Evolutionary conservation across 2,329 filamentous ascomycete genomes (phyloP), one percentile per base, ranked within the genome.

Genomic region (Colletotrichum karsti): DNA sequence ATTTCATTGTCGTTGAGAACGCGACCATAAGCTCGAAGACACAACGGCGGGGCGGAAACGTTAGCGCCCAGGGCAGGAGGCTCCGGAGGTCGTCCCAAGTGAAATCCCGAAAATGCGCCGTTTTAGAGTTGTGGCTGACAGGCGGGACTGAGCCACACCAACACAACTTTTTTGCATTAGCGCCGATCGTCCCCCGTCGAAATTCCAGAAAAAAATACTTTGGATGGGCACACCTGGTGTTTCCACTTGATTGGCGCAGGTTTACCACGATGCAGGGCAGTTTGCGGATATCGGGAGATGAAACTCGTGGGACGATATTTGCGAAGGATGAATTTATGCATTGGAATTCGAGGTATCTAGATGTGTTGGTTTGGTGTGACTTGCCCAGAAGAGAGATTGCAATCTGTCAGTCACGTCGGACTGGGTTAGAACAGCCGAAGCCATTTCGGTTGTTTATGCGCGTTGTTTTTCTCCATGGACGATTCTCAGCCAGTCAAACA

Each of bases 111-210:
- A 35, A 51, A 67, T 57, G 59, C 51, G 51, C 60, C 60, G 60
- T 63, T 67, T 69, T 69, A 69, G 42, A 66, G 62, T 69, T 69
- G 66, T 69, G 66, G 66, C 66, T 69, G 66, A 67, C 55, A 54
- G 37, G 13, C 62, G 62, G 54, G 62, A 55, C 48, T 69, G 42
- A 66, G 66, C 66, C 66, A 69, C 66, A 69, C 15, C 39, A 55
- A 18, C 8, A n/a, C n/a, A n/a, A n/a, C n/a, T n/a, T n/a, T 60
- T 54, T 56, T 50, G 66, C 66, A 67, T 69, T 69, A 69, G 66
- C 66, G 62, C 35, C 61, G 66, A 69, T 69, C 66, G 54, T 51
- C 46, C 35, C 56, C 46, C 33, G 33, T 46, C 59, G 59, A 30
- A 64, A 53, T 58, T 67, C 51, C 59, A 67, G 53, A 64, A 58